Percentiles rank a stretch among this genome's conserved stretches.
Evolutionary conservation across 2,329 filamentous ascomycete genomes (phyloP).

Genomic region (Fusarium vanettenii): DNA sequence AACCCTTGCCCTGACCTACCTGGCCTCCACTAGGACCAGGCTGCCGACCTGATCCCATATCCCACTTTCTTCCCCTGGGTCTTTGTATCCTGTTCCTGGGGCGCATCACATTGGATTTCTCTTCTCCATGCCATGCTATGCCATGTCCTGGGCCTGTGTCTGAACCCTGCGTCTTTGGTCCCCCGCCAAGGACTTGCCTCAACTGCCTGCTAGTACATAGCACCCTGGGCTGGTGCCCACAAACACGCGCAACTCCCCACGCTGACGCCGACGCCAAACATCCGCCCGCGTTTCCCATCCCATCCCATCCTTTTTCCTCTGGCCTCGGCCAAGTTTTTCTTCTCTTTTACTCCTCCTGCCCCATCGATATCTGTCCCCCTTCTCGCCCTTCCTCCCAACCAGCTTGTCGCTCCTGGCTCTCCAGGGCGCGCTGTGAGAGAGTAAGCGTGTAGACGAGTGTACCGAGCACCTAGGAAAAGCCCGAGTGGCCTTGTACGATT

Average conservation of each 20-base stretch:
- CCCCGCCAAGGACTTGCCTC: conserved; percentile 21
- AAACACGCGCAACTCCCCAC: conserved; percentile 33
- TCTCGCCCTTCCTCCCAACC: conserved; percentile 33
- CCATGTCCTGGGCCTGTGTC: conserved; percentile 37
- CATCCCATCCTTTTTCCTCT: conserved; percentile 28
- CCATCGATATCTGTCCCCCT: conserved; percentile 22
- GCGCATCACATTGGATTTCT: conserved; percentile 3
- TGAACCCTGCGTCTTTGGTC: conserved; percentile 31
- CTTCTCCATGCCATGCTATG: conserved; percentile 20
- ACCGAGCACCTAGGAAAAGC: conserved; percentile 6
- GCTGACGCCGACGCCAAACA: conserved; percentile 38
- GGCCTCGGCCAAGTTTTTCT: conserved; percentile 19
- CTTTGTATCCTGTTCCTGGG: conserved; percentile 19
- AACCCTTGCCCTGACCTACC: conserved; percentile 7
- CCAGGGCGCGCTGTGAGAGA: conserved; percentile 46
- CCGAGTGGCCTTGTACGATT: conserved; percentile 36
- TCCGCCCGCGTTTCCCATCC: conserved; percentile 35
- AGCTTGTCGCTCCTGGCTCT: conserved; percentile 43
- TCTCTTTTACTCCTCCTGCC: conserved; percentile 13
- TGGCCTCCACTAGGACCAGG: neutral
- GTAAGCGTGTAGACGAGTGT: conserved; percentile 31
- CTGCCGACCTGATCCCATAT: conserved; percentile 4
- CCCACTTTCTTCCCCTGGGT: conserved; percentile 8
- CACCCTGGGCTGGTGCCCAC: conserved; percentile 36
- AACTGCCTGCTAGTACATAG: conserved; percentile 17